phyloP scores from a whole-genome alignment of 495 filamentous ascomycete genomes.

The Trichocladium antarcticum region DNA sequence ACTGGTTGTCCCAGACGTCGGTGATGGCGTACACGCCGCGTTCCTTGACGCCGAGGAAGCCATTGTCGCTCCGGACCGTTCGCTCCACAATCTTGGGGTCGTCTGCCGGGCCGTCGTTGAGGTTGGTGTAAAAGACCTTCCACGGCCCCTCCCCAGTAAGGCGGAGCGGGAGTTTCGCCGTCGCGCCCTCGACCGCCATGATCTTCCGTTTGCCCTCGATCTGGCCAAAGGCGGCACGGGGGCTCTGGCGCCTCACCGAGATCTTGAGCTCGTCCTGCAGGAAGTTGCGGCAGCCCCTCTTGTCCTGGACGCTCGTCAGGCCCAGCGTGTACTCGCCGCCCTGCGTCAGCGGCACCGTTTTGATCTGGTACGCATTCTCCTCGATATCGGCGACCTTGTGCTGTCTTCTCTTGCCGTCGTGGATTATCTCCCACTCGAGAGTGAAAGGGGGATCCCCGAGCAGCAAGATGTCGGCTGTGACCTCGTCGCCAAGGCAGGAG shows the following conservation, averaged over 20 bases:
- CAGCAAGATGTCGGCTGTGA: slow-evolving; percentile 59
- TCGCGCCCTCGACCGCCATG: slow-evolving; percentile 62
- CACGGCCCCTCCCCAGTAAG: slow-evolving; percentile 76
- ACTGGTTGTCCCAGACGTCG: slow-evolving; percentile 62
- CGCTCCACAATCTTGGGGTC: slow-evolving; percentile 15
- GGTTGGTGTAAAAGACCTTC: slow-evolving; percentile 62
- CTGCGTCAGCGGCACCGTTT: slow-evolving; percentile 56
- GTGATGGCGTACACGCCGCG: slow-evolving; percentile 69
- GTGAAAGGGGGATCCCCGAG: slow-evolving; percentile 74
- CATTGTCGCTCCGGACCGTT: slow-evolving; percentile 52
- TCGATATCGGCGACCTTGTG: slow-evolving; percentile 53
- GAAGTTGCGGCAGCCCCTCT: slow-evolving; percentile 70
- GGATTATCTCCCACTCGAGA: slow-evolving; percentile 89
- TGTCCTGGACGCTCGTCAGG: slow-evolving; percentile 74
- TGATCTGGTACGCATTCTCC: slow-evolving; percentile 50
- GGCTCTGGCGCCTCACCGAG: slow-evolving; percentile 73
- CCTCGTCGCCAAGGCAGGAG: slow-evolving; percentile 71
- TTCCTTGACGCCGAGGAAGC: slow-evolving; percentile 49
- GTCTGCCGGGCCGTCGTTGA: slow-evolving; percentile 32
- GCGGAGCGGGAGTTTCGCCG: slow-evolving; percentile 64
- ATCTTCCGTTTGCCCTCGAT: slow-evolving; percentile 65
- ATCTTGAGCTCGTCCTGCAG: slow-evolving; percentile 73
- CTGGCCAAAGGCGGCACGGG: slow-evolving; percentile 69
- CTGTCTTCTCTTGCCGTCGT: slow-evolving; percentile 70
- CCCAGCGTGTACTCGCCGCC: slow-evolving; percentile 84